Percentiles rank a stretch among this genome's conserved stretches.
These are phyloP conservation scores for Pythium monospermum DNA, from an alignment of 352 stramenopile genomes.

Conservation along the genomic window DNA sequence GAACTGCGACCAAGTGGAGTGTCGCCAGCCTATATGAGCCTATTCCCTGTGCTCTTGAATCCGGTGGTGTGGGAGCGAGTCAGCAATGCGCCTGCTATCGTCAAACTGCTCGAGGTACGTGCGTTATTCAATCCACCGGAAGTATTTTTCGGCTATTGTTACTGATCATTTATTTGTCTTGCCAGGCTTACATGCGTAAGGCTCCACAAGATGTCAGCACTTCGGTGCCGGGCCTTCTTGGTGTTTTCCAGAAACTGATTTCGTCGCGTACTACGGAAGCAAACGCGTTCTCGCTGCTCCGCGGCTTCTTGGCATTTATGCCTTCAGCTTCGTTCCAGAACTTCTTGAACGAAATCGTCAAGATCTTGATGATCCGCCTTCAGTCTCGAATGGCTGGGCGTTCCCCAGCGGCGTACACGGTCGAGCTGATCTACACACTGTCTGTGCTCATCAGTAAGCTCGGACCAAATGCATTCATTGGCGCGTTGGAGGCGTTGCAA, in stretches of 20 bases:
- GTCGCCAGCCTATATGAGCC: constrained; percentile 90
- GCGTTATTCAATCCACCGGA: background rate
- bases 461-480: constrained; percentile 70
- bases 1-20: constrained; percentile 89
- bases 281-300: constrained; percentile 92
- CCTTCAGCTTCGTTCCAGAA: constrained; percentile 61
- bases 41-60: constrained; percentile 94
- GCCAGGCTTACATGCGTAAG: constrained; percentile 93
- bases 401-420: constrained; percentile 77
- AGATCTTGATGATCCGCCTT: constrained; percentile 93
- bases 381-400: constrained; percentile 88
- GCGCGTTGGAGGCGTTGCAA: constrained; percentile 84
- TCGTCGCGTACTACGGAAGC: constrained; percentile 90
- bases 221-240: constrained; percentile 86
- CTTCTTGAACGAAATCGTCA: constrained; percentile 90
- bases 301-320: constrained; percentile 87
- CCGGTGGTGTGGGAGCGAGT: constrained; percentile 94
- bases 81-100: constrained; percentile 96
- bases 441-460: constrained; percentile 88
- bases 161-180: background rate
- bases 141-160: background rate
- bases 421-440: constrained; percentile 89
- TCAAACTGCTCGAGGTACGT: constrained; percentile 90
- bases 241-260: constrained; percentile 98
- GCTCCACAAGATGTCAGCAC: constrained; percentile 85